Conservation (phyloP, 1,139 yeast species). For the Candida albicans region DNA sequence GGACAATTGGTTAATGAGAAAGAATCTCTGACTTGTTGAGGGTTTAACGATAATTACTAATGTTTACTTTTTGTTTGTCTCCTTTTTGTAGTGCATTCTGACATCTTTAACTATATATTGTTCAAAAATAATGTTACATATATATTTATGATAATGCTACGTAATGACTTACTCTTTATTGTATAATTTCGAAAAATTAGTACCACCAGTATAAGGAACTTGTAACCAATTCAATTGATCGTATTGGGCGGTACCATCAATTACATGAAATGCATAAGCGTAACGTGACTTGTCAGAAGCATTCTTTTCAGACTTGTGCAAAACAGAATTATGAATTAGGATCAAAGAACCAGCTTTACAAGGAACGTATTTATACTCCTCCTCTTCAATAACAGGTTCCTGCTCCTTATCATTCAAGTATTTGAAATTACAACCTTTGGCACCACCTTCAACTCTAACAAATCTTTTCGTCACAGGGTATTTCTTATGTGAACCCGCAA, state of each 20-base stretch:
- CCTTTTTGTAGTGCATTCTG: no score
- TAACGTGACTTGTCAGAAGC: slow-evolving; percentile 56
- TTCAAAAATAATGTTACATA: background rate
- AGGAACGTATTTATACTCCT: slow-evolving; percentile 50
- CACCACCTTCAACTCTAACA: slow-evolving; percentile 51
- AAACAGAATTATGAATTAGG: slow-evolving; percentile 65
- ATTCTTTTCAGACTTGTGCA: slow-evolving; percentile 71
- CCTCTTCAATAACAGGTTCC: slow-evolving; percentile 24
- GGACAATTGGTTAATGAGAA: slow-evolving; percentile 42
- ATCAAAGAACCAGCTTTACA: slow-evolving; percentile 75
- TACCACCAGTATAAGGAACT: slow-evolving; percentile 60
- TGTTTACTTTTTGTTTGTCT: background rate
- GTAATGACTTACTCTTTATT: background rate
- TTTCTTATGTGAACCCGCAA: slow-evolving; percentile 72
- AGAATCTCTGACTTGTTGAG: slow-evolving; percentile 35
- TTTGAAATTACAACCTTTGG: slow-evolving; percentile 54
- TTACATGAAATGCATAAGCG: slow-evolving; percentile 79
- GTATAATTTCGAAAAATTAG: slow-evolving; percentile 54
- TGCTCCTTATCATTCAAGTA: slow-evolving; percentile 24
- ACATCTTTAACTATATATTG: no score
- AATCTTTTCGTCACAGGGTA: slow-evolving; percentile 64
- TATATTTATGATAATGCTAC: no score
- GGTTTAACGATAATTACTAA: no score
- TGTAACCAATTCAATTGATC: slow-evolving; percentile 76
- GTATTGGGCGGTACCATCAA: slow-evolving; percentile 62